These are phyloP conservation scores for Russula vinacea DNA, from an alignment of 768 basidiomycete genomes.

Conservation along the genomic window DNA sequence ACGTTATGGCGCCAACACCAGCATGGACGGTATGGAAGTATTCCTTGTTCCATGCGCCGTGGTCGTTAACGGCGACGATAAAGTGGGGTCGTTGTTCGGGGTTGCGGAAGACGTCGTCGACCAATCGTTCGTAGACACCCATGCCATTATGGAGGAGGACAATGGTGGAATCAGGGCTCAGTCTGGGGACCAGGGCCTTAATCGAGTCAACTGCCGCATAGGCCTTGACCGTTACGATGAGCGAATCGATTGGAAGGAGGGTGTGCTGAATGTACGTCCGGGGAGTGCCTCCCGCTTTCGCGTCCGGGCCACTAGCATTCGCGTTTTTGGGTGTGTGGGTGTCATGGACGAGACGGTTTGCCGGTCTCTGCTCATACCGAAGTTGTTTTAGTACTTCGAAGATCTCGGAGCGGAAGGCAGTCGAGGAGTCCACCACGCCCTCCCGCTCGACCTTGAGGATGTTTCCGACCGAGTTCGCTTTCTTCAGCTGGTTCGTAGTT, in stretches of 20 bases:
- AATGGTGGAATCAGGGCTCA: constrained; percentile 69
- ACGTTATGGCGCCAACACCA: constrained; percentile 66
- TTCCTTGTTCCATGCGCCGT: constrained; percentile 64
- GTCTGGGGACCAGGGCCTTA: constrained; percentile 54
- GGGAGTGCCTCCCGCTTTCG: not conserved
- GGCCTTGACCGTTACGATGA: constrained; percentile 83
- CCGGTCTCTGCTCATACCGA: constrained; percentile 11
- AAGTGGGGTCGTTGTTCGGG: constrained; percentile 75
- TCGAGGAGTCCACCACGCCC: constrained; percentile 44
- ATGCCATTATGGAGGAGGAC: constrained; percentile 95
- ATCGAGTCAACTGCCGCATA: constrained; percentile 60
- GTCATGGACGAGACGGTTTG: not conserved
- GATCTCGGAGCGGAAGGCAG: constrained; percentile 51
- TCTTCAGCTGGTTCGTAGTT: constrained; percentile 40
- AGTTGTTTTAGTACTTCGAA: constrained; percentile 35
- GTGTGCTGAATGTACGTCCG: not conserved
- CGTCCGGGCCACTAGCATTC: not conserved
- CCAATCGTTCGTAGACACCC: constrained; percentile 81
- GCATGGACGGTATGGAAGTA: constrained; percentile 61
- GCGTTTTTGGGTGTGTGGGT: not conserved
- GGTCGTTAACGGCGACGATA: constrained; percentile 77
- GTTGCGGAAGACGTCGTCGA: constrained; percentile 67
- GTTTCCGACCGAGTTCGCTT: constrained; percentile 37
- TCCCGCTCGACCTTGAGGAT: constrained; percentile 48
- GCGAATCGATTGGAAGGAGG: constrained; percentile 54